These are phyloP conservation scores for Crithidia thermophila DNA, from an alignment of 208 protist species.

Conservation along the genomic window DNA sequence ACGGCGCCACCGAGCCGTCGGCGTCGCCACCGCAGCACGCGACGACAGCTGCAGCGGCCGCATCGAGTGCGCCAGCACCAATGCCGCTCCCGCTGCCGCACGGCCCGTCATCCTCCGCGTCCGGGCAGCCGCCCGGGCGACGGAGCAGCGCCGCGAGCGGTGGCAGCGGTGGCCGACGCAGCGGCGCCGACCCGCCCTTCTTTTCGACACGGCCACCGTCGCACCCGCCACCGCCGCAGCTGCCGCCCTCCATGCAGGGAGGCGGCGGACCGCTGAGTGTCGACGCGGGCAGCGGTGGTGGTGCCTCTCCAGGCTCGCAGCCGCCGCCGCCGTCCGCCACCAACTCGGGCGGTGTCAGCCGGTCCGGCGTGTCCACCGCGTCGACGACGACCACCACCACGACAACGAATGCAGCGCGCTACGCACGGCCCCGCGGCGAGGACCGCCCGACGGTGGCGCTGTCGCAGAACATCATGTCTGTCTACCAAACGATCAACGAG, in stretches of 20 bases:
- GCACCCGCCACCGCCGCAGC: not conserved
- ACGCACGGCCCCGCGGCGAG: constrained; percentile 15
- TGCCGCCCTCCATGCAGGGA: not conserved
- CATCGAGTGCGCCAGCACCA: too few species aligned
- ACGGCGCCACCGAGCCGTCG: not conserved
- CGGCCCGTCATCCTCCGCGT: not conserved
- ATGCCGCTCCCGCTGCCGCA: not conserved
- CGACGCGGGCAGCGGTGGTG: not conserved
- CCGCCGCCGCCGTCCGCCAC: not conserved
- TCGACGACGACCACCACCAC: not conserved
- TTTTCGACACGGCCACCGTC: not conserved
- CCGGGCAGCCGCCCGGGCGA: too few species aligned
- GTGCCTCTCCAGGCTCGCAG: not conserved
- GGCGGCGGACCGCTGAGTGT: not conserved
- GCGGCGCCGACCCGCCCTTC: not conserved
- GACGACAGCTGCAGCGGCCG: not conserved
- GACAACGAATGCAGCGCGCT: not conserved
- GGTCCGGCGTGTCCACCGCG: not conserved
- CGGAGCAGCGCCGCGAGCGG: not conserved
- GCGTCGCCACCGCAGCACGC: not conserved
- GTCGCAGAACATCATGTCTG: constrained; percentile 41
- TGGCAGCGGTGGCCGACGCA: not conserved
- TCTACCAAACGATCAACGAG: constrained; percentile 82
- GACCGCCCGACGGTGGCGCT: constrained; percentile 54
- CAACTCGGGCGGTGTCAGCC: not conserved